Base-by-base conservation (phyloP, 768 basidiomycete species). In the Hortiboletus campestris region DNA sequence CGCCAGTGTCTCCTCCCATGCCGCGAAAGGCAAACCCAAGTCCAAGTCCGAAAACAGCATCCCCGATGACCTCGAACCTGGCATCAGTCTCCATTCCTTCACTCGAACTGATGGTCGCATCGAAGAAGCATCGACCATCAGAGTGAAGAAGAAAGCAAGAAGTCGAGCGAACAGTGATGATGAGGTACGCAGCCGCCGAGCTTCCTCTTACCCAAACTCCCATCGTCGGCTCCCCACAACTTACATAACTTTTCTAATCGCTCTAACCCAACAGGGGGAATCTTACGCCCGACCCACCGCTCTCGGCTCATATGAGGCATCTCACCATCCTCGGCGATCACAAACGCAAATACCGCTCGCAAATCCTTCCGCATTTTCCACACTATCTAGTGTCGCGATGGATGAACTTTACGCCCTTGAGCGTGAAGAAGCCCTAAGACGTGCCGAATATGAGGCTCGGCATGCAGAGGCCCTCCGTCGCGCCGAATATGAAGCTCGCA, bases 381-480 rank as follows among this genome's bases (percentile, higher is more conserved):
- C 87, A 1, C 71, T 91, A 19, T 87, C 88, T 43, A 86, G 76
- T 31, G 76, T 89, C 19, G 94, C 94, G 3, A 88, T 95, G 74
- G 92, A 92, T 55, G 92, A 97, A 67, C 80, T 98, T 9, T 88
- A 90, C 64, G 85, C 87, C 62, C 84, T 98, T 31, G 95, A 98
- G 68, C 86, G 86, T 38, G 81, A 86, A 56, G 95, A 97, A 70
- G 88, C 91, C 4, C 71, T 85, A 32, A 80, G 93, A 19, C 79
- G 93, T 35, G 92, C 91, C n/a, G 89, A 93, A 67, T 96, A 87
- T 72, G 91, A 94, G 68, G 81, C 85, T 11, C 78, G 83, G 11
- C 88, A 86, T 65, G 85, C 88, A 17, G 88, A 88, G 51, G 81
- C 80, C 13, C 78, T 83, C 51, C 76, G 85, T 25, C 76, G 85